phyloP scores from a whole-genome alignment of 2,329 filamentous ascomycete genomes.

The Aureobasidium sp. region DNA sequence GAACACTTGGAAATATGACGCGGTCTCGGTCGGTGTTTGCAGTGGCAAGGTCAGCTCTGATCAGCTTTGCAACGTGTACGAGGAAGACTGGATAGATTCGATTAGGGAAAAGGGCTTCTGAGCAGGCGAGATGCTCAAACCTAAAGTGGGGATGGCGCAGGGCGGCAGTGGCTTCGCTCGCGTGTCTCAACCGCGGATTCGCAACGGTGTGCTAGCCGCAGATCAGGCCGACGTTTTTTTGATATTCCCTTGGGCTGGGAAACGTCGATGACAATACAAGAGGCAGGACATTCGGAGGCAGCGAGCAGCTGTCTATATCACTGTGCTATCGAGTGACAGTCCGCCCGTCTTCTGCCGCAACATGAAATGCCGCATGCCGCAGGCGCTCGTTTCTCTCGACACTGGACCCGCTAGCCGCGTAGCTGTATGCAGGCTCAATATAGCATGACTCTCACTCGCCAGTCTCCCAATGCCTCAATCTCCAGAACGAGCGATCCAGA shows the following conservation, averaged over 20 bases:
- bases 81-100: neutral
- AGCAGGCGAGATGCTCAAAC: conserved; percentile 8
- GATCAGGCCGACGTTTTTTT: conserved; percentile 3
- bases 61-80: conserved; percentile 13
- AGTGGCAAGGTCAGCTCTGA: conserved; percentile 12
- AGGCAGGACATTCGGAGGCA: neutral
- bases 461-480: neutral
- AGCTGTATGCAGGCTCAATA: conserved; percentile 6
- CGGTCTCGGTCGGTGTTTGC: neutral
- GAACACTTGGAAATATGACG: neutral
- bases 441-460: conserved; percentile 11
- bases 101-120: conserved; percentile 2
- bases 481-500: neutral
- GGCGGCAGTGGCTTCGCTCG: conserved; percentile 13
- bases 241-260: conserved; percentile 1
- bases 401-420: conserved; percentile 4
- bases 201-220: conserved; percentile 9
- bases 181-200: conserved; percentile 6
- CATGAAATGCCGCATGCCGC: neutral
- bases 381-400: neutral
- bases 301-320: neutral
- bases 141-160: conserved; percentile 12
- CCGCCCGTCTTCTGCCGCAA: conserved; percentile 1
- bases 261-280: neutral
- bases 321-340: neutral